Percentiles rank a stretch among this genome's conserved stretches.
phyloP scores from a whole-genome alignment of 2,329 filamentous ascomycete species.

The Colletotrichum sp. region DNA sequence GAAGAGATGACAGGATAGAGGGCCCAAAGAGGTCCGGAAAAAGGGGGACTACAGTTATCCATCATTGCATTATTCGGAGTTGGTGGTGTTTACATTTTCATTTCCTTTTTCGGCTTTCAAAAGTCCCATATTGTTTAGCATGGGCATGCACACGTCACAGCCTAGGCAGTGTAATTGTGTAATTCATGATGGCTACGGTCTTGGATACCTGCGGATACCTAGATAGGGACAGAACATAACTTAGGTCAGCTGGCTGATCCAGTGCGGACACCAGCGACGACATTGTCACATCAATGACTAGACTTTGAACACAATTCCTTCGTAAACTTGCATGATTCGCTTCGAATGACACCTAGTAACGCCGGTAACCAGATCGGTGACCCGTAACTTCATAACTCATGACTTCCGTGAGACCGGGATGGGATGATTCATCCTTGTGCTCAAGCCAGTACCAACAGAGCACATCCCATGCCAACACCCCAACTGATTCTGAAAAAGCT shows the following conservation, averaged over 20 bases:
- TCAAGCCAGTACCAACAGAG: background rate
- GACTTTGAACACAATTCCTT: background rate
- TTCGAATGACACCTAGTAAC: background rate
- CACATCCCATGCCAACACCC: background rate
- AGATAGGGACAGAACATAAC: constrained; percentile 13
- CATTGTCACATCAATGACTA: background rate
- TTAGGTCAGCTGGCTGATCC: constrained; percentile 25
- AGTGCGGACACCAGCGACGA: constrained; percentile 5
- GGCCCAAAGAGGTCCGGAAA: background rate
- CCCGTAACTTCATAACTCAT: background rate
- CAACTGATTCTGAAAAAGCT: background rate
- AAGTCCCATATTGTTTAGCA: background rate
- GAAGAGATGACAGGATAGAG: background rate
- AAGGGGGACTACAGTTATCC: constrained; percentile 8
- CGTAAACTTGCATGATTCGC: background rate
- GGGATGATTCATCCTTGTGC: background rate
- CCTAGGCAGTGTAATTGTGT: background rate
- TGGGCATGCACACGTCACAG: background rate
- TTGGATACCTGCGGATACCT: constrained; percentile 2
- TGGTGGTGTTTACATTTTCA: constrained; percentile 14
- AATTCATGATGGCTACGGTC: constrained; percentile 9
- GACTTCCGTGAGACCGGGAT: background rate
- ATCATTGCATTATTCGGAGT: constrained; percentile 21
- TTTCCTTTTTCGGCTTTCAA: background rate
- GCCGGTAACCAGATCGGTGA: background rate